A percentile compares a stretch with the other conserved stretches of the same genome.
phyloP scores from a whole-genome alignment of 2,329 filamentous ascomycete genomes.

The Verticillium zaregamsianum region DNA sequence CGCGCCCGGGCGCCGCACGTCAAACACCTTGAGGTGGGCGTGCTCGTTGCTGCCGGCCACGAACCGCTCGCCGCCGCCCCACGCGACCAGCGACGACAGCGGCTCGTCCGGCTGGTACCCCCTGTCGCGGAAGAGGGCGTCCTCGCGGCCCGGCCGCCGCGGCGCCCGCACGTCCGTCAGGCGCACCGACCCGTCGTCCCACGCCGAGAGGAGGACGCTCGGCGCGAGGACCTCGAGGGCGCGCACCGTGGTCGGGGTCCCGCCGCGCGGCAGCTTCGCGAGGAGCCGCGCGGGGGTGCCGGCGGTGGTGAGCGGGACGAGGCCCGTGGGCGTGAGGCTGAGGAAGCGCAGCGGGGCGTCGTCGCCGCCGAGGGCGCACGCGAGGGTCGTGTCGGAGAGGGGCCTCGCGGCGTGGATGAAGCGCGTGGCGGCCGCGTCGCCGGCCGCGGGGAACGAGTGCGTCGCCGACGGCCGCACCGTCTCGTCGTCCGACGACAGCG shows the following conservation, averaged over 20 bases:
- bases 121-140: slow-evolving; percentile 46
- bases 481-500: slow-evolving; percentile 12
- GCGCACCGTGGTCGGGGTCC: slow-evolving; percentile 31
- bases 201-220: slow-evolving; percentile 44
- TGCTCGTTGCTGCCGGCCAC: slow-evolving; percentile 41
- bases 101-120: slow-evolving; percentile 41
- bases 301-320: slow-evolving; percentile 28
- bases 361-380: slow-evolving; percentile 37
- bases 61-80: slow-evolving; percentile 44
- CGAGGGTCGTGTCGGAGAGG: slow-evolving; percentile 39
- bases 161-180: slow-evolving; percentile 42
- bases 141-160: slow-evolving; percentile 26
- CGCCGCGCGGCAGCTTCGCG: slow-evolving; percentile 18
- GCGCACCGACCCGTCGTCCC: slow-evolving; percentile 46
- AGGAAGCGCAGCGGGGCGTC: slow-evolving; percentile 40
- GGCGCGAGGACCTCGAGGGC: slow-evolving; percentile 41
- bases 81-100: slow-evolving; percentile 43
- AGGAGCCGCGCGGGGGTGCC: slow-evolving; percentile 24
- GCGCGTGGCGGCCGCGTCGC: slow-evolving; percentile 8
- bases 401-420: slow-evolving; percentile 36
- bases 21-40: slow-evolving; percentile 45
- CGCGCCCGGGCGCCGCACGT: slow-evolving; percentile 44
- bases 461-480: slow-evolving; percentile 5
- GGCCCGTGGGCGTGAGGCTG: slow-evolving; percentile 40
- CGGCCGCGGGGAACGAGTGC: background rate